Percentiles rank a stretch among this genome's conserved stretches.
Evolutionary conservation across 345 rosid species (phyloP).

Genomic region (Nephelium lappaceum): DNA sequence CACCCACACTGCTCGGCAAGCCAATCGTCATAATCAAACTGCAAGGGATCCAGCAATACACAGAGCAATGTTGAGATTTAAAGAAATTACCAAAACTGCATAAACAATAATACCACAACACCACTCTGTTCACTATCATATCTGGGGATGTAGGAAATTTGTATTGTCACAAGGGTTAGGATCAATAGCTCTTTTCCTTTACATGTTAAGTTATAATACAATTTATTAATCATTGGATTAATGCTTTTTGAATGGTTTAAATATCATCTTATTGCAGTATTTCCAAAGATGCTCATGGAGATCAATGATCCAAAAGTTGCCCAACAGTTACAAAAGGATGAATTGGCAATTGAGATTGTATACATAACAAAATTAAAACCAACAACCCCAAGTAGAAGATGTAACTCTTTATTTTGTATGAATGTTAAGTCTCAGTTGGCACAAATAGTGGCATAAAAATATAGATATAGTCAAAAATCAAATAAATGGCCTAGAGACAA

Average conservation of each 20-base stretch:
- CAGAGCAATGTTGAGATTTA: not conserved
- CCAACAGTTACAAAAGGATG: not conserved
- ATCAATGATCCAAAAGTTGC: constrained; percentile 3
- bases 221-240: not conserved
- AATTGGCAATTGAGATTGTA: not conserved
- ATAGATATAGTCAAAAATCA: not conserved
- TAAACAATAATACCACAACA: not conserved
- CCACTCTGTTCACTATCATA: not conserved
- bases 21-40: constrained; percentile 66
- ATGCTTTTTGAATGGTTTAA: not conserved
- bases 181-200: not conserved
- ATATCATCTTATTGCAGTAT: not conserved
- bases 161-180: not conserved
- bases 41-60: constrained; percentile 3
- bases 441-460: not conserved
- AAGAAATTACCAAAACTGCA: not conserved
- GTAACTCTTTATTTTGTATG: not conserved
- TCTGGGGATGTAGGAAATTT: not conserved
- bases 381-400: not conserved
- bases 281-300: not conserved
- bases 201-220: not conserved
- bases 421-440: not conserved
- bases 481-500: not conserved
- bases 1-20: constrained; percentile 50
- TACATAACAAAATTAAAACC: not conserved